Base-by-base conservation (phyloP, 2,329 filamentous ascomycete genomes). In the Boeremia exigua region DNA sequence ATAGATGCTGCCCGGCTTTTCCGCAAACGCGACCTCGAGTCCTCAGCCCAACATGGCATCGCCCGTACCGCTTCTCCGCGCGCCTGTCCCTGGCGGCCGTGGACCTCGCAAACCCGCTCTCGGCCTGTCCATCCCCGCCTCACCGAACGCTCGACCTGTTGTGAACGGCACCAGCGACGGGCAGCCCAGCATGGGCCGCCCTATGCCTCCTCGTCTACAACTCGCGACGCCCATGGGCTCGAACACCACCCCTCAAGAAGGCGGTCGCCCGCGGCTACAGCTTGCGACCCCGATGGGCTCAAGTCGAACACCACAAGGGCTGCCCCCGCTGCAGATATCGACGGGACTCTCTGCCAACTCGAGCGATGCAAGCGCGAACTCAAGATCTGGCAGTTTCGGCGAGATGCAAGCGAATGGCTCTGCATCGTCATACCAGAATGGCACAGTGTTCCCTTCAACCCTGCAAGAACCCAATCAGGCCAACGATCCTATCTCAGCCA, bases 281-380 rank as follows among this genome's bases (percentile, higher is more conserved):
- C 83, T 97, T 17, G 91, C 90, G n/a, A 97, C 94, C 1, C 94
- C 94, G 3, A 92, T 92, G 88, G 92, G 92, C 52, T 91, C 87
- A 72, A 87, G 86, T 61, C 83, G 86, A 51, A 85, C 86, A 7
- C 89, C 91, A 6, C 88, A 92, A 70, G 63, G 82, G 77, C 74
- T 83, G 71, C 77, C 82, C 71, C 72, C 86, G 75, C 72, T 86
- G 75, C 70, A 88, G 79, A 78, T 69, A 30, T 73, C 73, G 12
- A 62, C 87, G 79, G 74, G 76, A 1, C 66, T 77, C 42, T 91
- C 90, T 23, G 89, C 89, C 60, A 89, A 88, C 15, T 88, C 89
- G 42, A 96, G 91, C 74, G 90, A 95, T 74, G 88, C 86, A 69
- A 94, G 90, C 43, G 88, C 87, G 54, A 88, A 94, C 73, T 96